Evolutionary conservation across 305 asterid species (phyloP).

Genomic region (Rubia tinctorum): DNA sequence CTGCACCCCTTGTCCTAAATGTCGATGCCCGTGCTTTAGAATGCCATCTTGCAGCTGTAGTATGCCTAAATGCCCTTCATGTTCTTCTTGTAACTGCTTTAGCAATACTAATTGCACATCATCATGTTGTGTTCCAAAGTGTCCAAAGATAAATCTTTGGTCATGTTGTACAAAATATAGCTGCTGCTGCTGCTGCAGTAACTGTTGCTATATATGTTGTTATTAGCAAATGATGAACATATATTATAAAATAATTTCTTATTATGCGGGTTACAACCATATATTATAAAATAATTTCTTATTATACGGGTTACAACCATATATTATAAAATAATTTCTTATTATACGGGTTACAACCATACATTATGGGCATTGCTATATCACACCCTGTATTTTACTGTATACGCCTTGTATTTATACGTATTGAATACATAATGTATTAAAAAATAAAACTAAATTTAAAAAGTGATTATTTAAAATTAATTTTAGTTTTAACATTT

Average conservation of each 20-base stretch:
- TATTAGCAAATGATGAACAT: slow-evolving; percentile 28
- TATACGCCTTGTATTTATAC: too few relatives aligned
- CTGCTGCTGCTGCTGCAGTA: slow-evolving; percentile 24
- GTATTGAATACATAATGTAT: too few relatives aligned
- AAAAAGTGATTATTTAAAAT: too few relatives aligned
- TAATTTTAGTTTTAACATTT: too few relatives aligned
- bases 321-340: not conserved
- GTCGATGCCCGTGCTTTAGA: slow-evolving; percentile 16
- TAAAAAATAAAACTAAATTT: too few relatives aligned
- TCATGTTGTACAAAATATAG: slow-evolving; percentile 43
- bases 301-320: not conserved
- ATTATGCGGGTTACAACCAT: not conserved
- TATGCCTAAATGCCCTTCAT: slow-evolving; percentile 36
- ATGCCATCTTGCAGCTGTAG: slow-evolving; percentile 37
- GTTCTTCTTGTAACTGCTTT: slow-evolving; percentile 36
- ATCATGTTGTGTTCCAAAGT: slow-evolving; percentile 35
- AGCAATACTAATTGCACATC: slow-evolving; percentile 36
- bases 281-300: not conserved
- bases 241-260: slow-evolving; percentile 12
- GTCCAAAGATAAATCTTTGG: slow-evolving; percentile 41
- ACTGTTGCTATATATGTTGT: slow-evolving; percentile 42
- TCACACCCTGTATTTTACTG: too few relatives aligned
- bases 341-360: not conserved
- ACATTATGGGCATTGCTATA: too few relatives aligned
- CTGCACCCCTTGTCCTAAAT: slow-evolving; percentile 26